These are phyloP conservation scores for Moricandia moricandioides DNA, from an alignment of 345 rosid genomes.

Conservation along the genomic window DNA sequence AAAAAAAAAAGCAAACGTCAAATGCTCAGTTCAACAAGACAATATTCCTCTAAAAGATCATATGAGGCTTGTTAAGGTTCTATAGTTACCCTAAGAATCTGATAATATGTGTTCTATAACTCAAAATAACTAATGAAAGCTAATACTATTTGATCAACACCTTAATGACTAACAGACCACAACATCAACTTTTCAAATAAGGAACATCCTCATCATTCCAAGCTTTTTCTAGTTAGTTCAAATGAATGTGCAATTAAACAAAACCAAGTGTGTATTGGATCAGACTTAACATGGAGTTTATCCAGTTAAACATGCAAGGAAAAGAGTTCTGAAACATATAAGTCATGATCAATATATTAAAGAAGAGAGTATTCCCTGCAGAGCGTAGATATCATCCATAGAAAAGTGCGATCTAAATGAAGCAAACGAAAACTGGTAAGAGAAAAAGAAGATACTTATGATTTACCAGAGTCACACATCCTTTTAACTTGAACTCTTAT, in stretches of 20 bases:
- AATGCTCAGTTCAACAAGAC: slow-evolving; percentile 1
- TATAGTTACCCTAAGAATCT: neutral
- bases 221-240: neutral
- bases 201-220: neutral
- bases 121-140: neutral
- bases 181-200: neutral
- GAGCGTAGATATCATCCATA: neutral
- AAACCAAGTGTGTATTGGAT: neutral
- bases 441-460: slow-evolving; percentile 20
- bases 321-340: slow-evolving; percentile 1
- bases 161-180: neutral
- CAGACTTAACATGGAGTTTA: neutral
- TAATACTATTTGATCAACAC: neutral
- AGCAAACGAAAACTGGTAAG: slow-evolving; percentile 24
- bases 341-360: slow-evolving; percentile 1
- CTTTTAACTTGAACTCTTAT: slow-evolving; percentile 53
- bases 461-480: slow-evolving; percentile 28
- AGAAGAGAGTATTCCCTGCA: slow-evolving; percentile 23
- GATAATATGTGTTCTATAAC: neutral
- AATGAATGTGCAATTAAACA: neutral
- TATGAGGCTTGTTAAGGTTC: neutral
- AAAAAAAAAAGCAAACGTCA: neutral
- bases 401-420: slow-evolving; percentile 8
- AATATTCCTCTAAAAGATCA: neutral
- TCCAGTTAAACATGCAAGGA: neutral